Evolutionary conservation across 2,329 filamentous ascomycete genomes (phyloP), one percentile per base, ranked within the genome.

Genomic region (Talaromyces sp.): DNA sequence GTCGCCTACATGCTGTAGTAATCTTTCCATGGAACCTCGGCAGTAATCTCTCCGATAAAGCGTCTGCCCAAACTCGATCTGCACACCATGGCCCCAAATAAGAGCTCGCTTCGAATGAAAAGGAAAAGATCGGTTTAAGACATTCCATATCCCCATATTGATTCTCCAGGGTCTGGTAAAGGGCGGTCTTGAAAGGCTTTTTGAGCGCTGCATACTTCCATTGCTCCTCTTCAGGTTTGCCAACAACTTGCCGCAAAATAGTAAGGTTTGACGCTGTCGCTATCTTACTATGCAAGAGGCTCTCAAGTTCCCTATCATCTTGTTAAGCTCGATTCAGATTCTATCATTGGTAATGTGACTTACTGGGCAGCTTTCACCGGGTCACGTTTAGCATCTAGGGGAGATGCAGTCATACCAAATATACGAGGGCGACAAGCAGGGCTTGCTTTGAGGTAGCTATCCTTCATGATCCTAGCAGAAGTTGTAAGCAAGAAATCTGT

Each of bases 351-450:
- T 28, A 7, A 11, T 7, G 61, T 22, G 10, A 52, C 69, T 62
- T 73, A 80, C 60, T 77, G 76, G 0, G 89, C 89, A 37, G 89
- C 89, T 60, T 84, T 78, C 15, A 80, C 78, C 28, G 96, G 81
- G 63, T 96, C 86, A 0, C 83, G 82, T 66, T 89, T 88, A 0
- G 89, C 85, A 74, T 97, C 92, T 2, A 97, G 87, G 0, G 94
- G 94, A 0, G 94, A 97, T 7, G 94, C 94, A 1, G 94, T 99
- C 93, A 97, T 97, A 25, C 93, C 93, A 63, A 99, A 89, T 19
- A 99, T 86, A 37, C 86, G 87, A 3, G 94, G 94, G 4, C 85
- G 80, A 50, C 74, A 75, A 0, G 68, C 65, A 0, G 70, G 62
- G 0, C 78, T 74, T 31, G 80, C 76, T 2, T 80, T 73, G 1